Conservation (phyloP, 352 stramenopile genomes). For the Pythium dissotocum region DNA sequence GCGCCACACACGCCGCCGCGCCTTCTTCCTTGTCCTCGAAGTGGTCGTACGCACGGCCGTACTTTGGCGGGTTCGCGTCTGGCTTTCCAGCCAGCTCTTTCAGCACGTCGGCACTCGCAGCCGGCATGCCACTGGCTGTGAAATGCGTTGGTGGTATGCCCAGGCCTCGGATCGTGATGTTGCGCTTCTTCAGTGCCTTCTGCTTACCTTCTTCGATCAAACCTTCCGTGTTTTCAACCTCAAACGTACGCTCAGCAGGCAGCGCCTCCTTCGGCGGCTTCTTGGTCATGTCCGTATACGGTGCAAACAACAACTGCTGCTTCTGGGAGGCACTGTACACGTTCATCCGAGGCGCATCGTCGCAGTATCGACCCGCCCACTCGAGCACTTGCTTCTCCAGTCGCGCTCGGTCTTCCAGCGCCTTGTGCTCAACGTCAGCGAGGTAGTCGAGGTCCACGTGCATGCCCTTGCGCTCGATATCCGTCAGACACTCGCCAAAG, state of each 20-base stretch:
- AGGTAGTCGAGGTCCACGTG: constrained; percentile 92
- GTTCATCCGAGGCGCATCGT: constrained; percentile 96
- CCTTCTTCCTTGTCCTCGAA: constrained; percentile 92
- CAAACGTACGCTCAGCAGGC: constrained; percentile 68
- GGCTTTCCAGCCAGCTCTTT: constrained; percentile 92
- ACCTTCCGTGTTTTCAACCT: constrained; percentile 81
- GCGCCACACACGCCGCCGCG: constrained; percentile 92
- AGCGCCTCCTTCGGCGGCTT: constrained; percentile 62
- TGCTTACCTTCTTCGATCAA: constrained; percentile 70
- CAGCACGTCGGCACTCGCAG: constrained; percentile 94
- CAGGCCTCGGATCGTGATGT: constrained; percentile 86
- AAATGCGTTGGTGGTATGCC: constrained; percentile 92
- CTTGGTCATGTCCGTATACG: constrained; percentile 74
- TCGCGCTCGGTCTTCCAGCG: constrained; percentile 84
- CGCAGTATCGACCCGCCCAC: constrained; percentile 92
- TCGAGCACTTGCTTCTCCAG: constrained; percentile 87
- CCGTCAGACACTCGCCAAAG: constrained; percentile 98
- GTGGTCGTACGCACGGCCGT: constrained; percentile 90
- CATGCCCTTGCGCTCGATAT: constrained; percentile 97
- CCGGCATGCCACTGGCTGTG: constrained; percentile 91
- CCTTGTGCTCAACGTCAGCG: constrained; percentile 87
- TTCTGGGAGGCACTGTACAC: constrained; percentile 93
- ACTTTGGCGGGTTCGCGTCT: constrained; percentile 69
- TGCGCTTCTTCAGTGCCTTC: constrained; percentile 77
- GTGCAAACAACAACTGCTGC: constrained; percentile 96